These are phyloP conservation scores for Lecanicillium sp. DNA, from an alignment of 2,329 filamentous ascomycete species.

Conservation along the genomic window DNA sequence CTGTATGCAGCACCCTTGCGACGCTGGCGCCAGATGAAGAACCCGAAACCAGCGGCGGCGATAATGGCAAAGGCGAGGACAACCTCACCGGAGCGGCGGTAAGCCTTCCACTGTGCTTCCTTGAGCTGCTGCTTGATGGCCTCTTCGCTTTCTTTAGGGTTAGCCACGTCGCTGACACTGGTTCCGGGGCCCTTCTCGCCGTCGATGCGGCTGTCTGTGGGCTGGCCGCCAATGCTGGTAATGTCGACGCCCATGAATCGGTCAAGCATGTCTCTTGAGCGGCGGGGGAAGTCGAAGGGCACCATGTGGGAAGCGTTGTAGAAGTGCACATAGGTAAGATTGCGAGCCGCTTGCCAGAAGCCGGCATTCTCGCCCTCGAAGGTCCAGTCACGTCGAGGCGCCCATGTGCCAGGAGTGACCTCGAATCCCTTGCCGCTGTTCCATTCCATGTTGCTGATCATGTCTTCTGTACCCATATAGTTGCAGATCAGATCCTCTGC, in stretches of 20 bases:
- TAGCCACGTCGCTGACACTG: slow-evolving; percentile 63
- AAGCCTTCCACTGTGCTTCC: slow-evolving; percentile 80
- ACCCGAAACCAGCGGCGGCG: slow-evolving; percentile 67
- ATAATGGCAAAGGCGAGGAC: slow-evolving; percentile 76
- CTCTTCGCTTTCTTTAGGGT: slow-evolving; percentile 47
- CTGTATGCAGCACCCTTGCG: slow-evolving; percentile 48
- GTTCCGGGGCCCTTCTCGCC: slow-evolving; percentile 76
- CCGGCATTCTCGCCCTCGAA: slow-evolving; percentile 85
- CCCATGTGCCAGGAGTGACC: slow-evolving; percentile 75
- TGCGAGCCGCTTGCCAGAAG: slow-evolving; percentile 90
- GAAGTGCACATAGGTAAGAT: slow-evolving; percentile 91
- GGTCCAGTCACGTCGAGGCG: slow-evolving; percentile 87
- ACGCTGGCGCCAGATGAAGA: slow-evolving; percentile 57
- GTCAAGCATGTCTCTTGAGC: slow-evolving; percentile 92
- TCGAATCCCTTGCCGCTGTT: slow-evolving; percentile 90
- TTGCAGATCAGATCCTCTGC: slow-evolving; percentile 96
- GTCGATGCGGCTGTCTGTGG: slow-evolving; percentile 73
- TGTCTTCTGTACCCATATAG: slow-evolving; percentile 82
- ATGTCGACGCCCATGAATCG: slow-evolving; percentile 94
- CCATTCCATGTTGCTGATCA: slow-evolving; percentile 89
- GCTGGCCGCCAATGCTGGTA: slow-evolving; percentile 72
- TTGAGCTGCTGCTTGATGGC: slow-evolving; percentile 67
- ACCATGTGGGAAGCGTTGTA: slow-evolving; percentile 98
- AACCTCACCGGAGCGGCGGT: slow-evolving; percentile 79
- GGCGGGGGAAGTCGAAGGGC: slow-evolving; percentile 82